Base-by-base conservation (phyloP, 1,284 basidiomycete genomes). In the Puccinia hordei region DNA sequence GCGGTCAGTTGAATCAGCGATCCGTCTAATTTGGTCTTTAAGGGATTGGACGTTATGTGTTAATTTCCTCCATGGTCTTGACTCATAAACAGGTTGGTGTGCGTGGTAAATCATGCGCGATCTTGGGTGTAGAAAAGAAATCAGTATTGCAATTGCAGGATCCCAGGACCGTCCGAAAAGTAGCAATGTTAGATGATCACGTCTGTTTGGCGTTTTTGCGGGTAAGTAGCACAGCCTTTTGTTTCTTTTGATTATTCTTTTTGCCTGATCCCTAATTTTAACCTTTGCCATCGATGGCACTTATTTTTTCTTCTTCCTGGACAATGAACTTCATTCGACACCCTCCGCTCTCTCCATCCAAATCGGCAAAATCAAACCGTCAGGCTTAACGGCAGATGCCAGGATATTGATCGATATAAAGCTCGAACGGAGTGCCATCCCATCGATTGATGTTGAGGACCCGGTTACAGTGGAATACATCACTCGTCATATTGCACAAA, bases 121-220 rank as follows among this genome's bases (percentile, higher is more conserved):
- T 99, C 4, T 89, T 99, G 35, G 97, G 96, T 76, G 97, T 99
- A 27, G 97, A 99, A 89, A 99, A 99, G 91, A 99, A 98, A 87
- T 95, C 93, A 0, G 91, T 98, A 22, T 89, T 98, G 35, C 97
- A 99, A 87, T 89, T 99, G 10, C 97, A 99, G 88, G 97, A 99
- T 87, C 93, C 97, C 13, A 89, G 97, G 79, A 99, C 97, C 1
- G 95, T 99, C 22, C 90, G 96, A 81, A 99, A 99, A 87, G 96
- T 98, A 17, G 97, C 94, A 82, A 96, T 98, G 94, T 88, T 99
- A 61, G 97, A 99, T 85, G 96, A 99, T 85, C 97, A 99, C 86
- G 88, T 99, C 82, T 98, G 95, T 86, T 89, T 99, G 73, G 97
- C 96, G 22, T 99, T n/a, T n/a, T 99, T 87, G 95, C 97, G 78